phyloP scores from a whole-genome alignment of 140 eudicot genomes.

The Cichorium intybus region DNA sequence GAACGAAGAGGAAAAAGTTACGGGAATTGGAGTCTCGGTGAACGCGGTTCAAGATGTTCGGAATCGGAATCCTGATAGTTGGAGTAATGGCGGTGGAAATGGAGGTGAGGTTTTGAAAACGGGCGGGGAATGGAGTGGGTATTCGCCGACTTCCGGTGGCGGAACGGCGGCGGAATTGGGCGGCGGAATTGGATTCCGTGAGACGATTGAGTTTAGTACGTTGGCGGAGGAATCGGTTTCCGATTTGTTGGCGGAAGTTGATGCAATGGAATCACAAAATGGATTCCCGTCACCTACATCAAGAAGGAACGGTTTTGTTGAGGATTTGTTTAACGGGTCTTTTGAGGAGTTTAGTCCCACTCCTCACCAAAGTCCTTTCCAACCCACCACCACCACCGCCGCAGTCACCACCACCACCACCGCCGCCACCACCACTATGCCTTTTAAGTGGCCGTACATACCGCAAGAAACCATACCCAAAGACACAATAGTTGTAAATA shows the following conservation, averaged over 20 bases:
- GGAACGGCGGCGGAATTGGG: background rate
- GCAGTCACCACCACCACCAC: background rate
- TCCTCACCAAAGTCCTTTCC: conserved; percentile 44
- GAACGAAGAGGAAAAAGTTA: conserved; percentile 11
- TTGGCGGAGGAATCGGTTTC: conserved; percentile 92
- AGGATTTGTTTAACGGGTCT: conserved; percentile 50
- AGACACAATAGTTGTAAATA: conserved; percentile 8
- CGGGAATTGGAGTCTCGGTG: background rate
- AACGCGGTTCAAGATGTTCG: conserved; percentile 36
- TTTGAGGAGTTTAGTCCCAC: conserved; percentile 58
- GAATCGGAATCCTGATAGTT: conserved; percentile 20
- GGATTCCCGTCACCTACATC: conserved; percentile 79
- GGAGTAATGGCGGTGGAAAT: conserved; percentile 39
- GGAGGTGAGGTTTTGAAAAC: conserved; percentile 41
- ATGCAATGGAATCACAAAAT: conserved; percentile 84
- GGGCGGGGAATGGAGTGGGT: conserved; percentile 59
- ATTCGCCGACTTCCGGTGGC: conserved; percentile 35
- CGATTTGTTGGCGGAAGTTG: conserved; percentile 83
- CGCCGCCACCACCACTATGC: background rate
- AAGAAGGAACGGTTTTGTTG: conserved; percentile 51
- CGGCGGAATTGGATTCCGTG: conserved; percentile 7
- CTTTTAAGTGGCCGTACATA: conserved; percentile 16
- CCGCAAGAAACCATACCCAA: conserved; percentile 1
- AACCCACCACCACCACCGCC: conserved; percentile 16
- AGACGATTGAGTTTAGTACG: conserved; percentile 75